phyloP scores from a whole-genome alignment of 2,329 filamentous ascomycete species.

The Blastomyces silverae region DNA sequence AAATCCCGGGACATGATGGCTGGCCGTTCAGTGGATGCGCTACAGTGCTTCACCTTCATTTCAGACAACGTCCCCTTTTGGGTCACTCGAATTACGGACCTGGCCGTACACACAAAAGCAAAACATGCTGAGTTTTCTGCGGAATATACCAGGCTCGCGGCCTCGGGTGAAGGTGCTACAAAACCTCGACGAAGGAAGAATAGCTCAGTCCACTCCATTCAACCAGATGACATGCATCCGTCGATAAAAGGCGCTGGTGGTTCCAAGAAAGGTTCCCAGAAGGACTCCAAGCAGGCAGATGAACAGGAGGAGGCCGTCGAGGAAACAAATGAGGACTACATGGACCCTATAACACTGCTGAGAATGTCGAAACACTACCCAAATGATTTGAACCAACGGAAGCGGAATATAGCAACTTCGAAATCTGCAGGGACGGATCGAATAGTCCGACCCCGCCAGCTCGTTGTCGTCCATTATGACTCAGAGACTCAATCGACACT shows the following conservation, averaged over 20 bases:
- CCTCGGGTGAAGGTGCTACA: conserved; percentile 11
- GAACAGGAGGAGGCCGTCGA: conserved; percentile 12
- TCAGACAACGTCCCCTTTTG: conserved; percentile 42
- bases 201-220: conserved; percentile 41
- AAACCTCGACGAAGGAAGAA: conserved; percentile 36
- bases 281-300: background rate
- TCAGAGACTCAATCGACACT: conserved; percentile 77
- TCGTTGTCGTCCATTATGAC: conserved; percentile 89
- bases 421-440: conserved; percentile 14
- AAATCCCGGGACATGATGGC: background rate
- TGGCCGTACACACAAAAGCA: conserved; percentile 36
- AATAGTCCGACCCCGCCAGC: conserved; percentile 62
- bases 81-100: conserved; percentile 39
- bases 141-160: conserved; percentile 36
- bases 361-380: conserved; percentile 16
- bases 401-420: conserved; percentile 23
- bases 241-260: background rate
- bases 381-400: conserved; percentile 27
- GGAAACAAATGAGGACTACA: conserved; percentile 15
- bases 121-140: conserved; percentile 41
- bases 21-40: conserved; percentile 34
- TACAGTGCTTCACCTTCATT: conserved; percentile 42
- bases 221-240: conserved; percentile 25
- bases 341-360: conserved; percentile 17
- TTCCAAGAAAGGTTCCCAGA: background rate